Evolutionary conservation across 768 basidiomycete species (phyloP), one percentile per base, ranked within the genome.

Genomic region (Austroboletus eburneus): DNA sequence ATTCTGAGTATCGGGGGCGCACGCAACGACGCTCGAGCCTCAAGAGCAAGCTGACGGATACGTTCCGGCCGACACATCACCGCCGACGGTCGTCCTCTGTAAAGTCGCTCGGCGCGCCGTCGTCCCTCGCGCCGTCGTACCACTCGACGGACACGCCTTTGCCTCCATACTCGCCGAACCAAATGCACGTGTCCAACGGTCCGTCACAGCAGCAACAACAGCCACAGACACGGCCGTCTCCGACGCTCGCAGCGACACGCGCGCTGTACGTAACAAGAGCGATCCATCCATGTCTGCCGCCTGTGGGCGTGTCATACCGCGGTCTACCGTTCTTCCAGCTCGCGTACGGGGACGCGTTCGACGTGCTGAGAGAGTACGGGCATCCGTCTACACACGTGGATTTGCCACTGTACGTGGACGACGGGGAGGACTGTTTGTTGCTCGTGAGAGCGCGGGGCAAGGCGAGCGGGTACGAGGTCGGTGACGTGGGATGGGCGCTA

Each of bases 291-390:
- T 88, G 85, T 64, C 67, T 73, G 13, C 86, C 85, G 4, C 85
- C 85, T 0, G 57, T 66, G 0, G 73, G 77, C 9, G 81, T 83
- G 9, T 72, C 79, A 18, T 91, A 90, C 57, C 83, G 81, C 53
- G 78, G 76, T 38, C 79, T 83, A 58, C 87, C 87, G 13, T 91
- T 91, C 73, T 88, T 90, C 62, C 77, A 71, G 12, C 72, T 91
- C n/a, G 62, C 66, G 25, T 73, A 78, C 25, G 81, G 78, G 4
- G 80, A 85, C 29, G 58, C 80, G 29, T 82, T 80, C 40, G 78
- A 82, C 32, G 79, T 91, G 7, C 64, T 91, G 42, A 76, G 81
- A 52, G 89, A 91, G 62, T 80, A 79, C 0, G 89, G 89, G 1
- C 88, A 90, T 59, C 89, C 89, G 13, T 81, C 81, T 45, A 73